Percentiles rank a stretch among this genome's conserved stretches.
Conservation (phyloP, 78 protist species). For the Pirum gemmata region DNA sequence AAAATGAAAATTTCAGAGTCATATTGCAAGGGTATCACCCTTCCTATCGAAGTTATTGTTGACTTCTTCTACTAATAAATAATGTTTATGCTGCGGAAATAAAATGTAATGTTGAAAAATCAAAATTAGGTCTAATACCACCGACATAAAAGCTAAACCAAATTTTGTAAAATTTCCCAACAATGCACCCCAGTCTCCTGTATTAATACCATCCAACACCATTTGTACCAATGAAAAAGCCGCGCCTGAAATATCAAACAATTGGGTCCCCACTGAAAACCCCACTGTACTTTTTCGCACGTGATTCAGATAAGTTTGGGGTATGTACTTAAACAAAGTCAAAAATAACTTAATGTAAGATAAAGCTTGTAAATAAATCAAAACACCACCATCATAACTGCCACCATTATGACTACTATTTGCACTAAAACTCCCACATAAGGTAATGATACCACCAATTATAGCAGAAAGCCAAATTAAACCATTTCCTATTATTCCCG, state of each 20-base stretch:
- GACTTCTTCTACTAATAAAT: background rate
- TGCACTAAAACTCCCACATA: background rate
- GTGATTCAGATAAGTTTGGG: slow-evolving; percentile 3
- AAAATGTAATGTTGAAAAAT: slow-evolving; percentile 32
- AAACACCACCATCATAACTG: too few relatives aligned
- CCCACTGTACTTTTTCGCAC: slow-evolving; percentile 20
- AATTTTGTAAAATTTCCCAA: slow-evolving; percentile 20
- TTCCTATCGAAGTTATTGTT: too few relatives aligned
- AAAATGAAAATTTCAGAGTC: too few relatives aligned
- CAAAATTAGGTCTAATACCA: background rate
- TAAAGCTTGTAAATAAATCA: slow-evolving; percentile 19
- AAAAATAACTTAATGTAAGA: slow-evolving; percentile 2
- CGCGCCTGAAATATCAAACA: slow-evolving; percentile 29
- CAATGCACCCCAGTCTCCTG: slow-evolving; percentile 33
- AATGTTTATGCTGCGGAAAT: background rate
- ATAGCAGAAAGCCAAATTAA: background rate
- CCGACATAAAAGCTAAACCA: slow-evolving; percentile 35
- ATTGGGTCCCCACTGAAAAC: slow-evolving; percentile 39
- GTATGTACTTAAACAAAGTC: slow-evolving; percentile 13
- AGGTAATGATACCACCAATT: slow-evolving; percentile 1
- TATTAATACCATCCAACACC: slow-evolving; percentile 15
- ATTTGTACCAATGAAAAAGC: slow-evolving; percentile 31
- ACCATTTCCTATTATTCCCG: background rate
- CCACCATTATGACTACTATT: background rate
- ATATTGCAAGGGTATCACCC: too few relatives aligned